Percentiles rank a stretch among this genome's conserved stretches.
phyloP scores from a whole-genome alignment of 805 yeast genomes.

The Lipomyces chichibuensis region DNA sequence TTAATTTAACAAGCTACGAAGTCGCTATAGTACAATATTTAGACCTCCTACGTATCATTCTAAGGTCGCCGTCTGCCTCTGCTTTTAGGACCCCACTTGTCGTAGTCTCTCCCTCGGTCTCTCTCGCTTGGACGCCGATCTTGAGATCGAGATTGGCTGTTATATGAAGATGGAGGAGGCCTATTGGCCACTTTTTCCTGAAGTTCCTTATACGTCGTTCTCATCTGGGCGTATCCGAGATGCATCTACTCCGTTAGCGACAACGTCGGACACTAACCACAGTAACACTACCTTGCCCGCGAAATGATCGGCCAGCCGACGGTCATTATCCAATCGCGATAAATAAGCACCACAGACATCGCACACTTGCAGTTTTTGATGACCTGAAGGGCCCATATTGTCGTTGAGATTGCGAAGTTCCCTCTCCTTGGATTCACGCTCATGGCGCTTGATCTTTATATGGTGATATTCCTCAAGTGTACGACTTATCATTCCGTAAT shows the following conservation, averaged over 20 bases:
- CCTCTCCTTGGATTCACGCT: constrained; percentile 58
- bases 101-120: constrained; percentile 13
- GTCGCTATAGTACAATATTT: neutral
- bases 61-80: constrained; percentile 13
- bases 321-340: constrained; percentile 81
- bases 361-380: constrained; percentile 89
- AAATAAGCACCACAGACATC: constrained; percentile 87
- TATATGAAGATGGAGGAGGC: constrained; percentile 8
- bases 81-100: constrained; percentile 7
- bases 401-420: constrained; percentile 65
- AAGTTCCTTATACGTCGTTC: constrained; percentile 43
- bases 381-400: constrained; percentile 79
- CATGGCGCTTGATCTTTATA: constrained; percentile 39
- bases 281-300: constrained; percentile 55
- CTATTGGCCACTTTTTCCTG: constrained; percentile 18
- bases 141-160: neutral
- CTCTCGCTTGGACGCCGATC: constrained; percentile 12
- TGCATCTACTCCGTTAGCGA: constrained; percentile 56
- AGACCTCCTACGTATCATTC: neutral
- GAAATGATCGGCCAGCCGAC: constrained; percentile 87
- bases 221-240: constrained; percentile 76
- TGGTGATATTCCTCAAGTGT: constrained; percentile 41
- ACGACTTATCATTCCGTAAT: constrained; percentile 42
- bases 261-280: neutral
- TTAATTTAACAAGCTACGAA: neutral